These are phyloP conservation scores for Creolimax fragrantissima DNA, from an alignment of 78 protist species.

Conservation along the genomic window DNA sequence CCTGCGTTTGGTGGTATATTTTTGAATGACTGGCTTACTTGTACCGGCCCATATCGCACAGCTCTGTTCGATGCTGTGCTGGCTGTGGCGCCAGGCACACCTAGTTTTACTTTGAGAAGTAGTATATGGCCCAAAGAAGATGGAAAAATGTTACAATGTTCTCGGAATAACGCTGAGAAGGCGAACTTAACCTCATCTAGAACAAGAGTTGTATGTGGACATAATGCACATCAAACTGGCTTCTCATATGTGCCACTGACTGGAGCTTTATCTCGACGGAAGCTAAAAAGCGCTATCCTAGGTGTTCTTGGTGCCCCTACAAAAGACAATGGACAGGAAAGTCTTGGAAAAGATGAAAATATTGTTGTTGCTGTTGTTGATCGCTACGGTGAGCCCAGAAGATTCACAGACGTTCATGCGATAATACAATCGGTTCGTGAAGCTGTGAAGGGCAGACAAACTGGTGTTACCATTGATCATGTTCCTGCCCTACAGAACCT, in stretches of 20 bases:
- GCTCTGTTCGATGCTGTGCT: too few species aligned
- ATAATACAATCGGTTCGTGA: too few species aligned
- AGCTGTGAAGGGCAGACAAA: not conserved
- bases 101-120: not conserved
- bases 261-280: not conserved
- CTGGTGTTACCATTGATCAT: not conserved
- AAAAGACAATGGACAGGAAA: not conserved
- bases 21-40: too few species aligned
- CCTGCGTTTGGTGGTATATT: too few species aligned
- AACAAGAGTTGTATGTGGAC: not conserved
- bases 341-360: not conserved
- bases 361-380: not conserved
- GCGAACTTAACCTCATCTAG: not conserved
- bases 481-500: not conserved
- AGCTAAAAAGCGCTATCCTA: not conserved
- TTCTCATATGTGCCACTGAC: not conserved
- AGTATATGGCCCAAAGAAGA: not conserved
- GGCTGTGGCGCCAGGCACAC: too few species aligned
- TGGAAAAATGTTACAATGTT: not conserved
- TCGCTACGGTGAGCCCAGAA: not conserved
- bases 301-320: not conserved
- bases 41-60: too few species aligned
- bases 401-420: not conserved
- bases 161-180: not conserved
- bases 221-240: not conserved